Conservation (phyloP, 2,329 filamentous ascomycete species). For the Purpureocillium lavendulum region DNA sequence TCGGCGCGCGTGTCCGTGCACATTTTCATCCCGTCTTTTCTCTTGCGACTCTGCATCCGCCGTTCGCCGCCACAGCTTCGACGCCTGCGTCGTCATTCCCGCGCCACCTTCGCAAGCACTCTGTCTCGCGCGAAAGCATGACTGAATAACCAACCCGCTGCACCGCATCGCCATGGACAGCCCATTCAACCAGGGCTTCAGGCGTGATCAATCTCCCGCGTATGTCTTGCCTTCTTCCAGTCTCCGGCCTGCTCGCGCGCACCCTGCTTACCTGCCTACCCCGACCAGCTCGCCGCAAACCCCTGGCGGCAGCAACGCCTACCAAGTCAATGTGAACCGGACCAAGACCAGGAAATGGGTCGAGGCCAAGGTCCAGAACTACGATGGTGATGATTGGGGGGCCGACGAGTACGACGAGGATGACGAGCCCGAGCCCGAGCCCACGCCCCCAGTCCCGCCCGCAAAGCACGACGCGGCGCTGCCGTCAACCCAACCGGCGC, state of each 20-base stretch:
- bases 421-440: conserved; percentile 32
- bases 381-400: conserved; percentile 93
- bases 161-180: conserved; percentile 17
- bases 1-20: too few species aligned
- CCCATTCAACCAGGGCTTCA: conserved; percentile 18
- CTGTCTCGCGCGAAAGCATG: conserved; percentile 2
- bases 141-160: neutral
- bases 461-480: neutral
- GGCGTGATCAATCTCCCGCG: conserved; percentile 18
- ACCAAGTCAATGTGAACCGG: conserved; percentile 80
- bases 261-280: conserved; percentile 7
- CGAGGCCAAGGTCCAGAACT: conserved; percentile 75
- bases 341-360: conserved; percentile 94
- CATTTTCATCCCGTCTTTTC: neutral
- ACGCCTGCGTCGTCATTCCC: neutral
- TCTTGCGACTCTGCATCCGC: neutral
- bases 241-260: neutral
- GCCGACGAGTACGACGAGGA: conserved; percentile 59
- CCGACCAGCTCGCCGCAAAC: conserved; percentile 19
- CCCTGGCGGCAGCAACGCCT: conserved; percentile 32
- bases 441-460: conserved; percentile 17
- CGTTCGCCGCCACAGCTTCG: neutral
- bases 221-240: conserved; percentile 9
- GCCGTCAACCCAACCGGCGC: neutral
- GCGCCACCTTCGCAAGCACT: neutral